Evolutionary conservation across 345 rosid species (phyloP).

Genomic region (Gossypium arboreum): DNA sequence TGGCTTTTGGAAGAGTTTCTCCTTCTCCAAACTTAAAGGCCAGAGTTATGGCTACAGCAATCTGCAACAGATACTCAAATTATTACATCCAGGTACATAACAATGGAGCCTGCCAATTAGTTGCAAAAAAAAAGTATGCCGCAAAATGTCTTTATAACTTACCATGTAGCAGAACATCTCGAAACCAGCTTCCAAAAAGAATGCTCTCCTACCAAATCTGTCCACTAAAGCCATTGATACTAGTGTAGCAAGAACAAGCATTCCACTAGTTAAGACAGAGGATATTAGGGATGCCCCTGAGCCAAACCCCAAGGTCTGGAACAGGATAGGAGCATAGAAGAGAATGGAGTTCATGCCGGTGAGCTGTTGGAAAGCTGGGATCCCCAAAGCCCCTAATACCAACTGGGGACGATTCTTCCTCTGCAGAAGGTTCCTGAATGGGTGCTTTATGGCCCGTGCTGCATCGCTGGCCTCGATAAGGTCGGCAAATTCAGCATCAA

Average conservation of each 20-base stretch:
- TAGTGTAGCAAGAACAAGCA: conserved; percentile 49
- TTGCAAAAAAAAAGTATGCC: not conserved
- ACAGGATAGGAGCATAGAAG: conserved; percentile 82
- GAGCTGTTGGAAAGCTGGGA: conserved; percentile 80
- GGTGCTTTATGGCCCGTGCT: conserved; percentile 58
- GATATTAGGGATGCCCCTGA: conserved; percentile 60
- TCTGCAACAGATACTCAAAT: conserved; percentile 29
- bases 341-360: conserved; percentile 84
- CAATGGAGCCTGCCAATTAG: not conserved
- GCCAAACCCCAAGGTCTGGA: conserved; percentile 82
- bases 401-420: conserved; percentile 68
- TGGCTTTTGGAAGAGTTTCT: conserved; percentile 36
- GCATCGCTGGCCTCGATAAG: conserved; percentile 73
- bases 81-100: not conserved
- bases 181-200: conserved; percentile 72
- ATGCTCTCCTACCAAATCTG: conserved; percentile 65
- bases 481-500: conserved; percentile 72
- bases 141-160: conserved; percentile 7
- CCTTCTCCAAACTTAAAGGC: conserved; percentile 69
- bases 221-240: conserved; percentile 72
- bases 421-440: conserved; percentile 60
- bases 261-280: conserved; percentile 51
- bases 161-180: conserved; percentile 81
- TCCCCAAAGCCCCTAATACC: conserved; percentile 64
- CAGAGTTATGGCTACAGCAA: conserved; percentile 51